These are phyloP conservation scores for Mollisia scopiformis DNA, from an alignment of 2,329 filamentous ascomycete genomes.

Conservation along the genomic window DNA sequence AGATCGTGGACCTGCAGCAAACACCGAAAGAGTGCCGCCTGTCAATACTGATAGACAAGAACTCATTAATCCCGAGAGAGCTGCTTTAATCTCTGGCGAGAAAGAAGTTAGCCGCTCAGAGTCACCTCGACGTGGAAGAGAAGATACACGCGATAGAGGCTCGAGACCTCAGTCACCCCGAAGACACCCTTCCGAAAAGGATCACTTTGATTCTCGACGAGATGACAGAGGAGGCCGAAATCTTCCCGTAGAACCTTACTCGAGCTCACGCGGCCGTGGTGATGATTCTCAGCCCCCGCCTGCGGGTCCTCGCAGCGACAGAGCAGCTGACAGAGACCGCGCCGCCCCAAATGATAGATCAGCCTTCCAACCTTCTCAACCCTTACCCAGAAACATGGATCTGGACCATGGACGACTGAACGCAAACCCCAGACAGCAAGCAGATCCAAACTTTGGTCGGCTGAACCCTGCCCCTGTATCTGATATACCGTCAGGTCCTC, in stretches of 20 bases:
- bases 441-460: constrained; percentile 66
- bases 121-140: constrained; percentile 35
- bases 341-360: constrained; percentile 41
- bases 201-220: constrained; percentile 36
- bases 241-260: constrained; percentile 22
- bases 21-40: constrained; percentile 28
- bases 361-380: constrained; percentile 42
- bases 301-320: constrained; percentile 39
- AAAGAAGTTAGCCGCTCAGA: constrained; percentile 31
- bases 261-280: constrained; percentile 23
- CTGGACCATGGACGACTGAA: constrained; percentile 52
- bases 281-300: constrained; percentile 34
- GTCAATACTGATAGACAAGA: constrained; percentile 35
- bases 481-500: constrained; percentile 58
- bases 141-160: constrained; percentile 32
- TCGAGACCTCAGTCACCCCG: constrained; percentile 54
- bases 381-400: constrained; percentile 44
- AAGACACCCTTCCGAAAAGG: constrained; percentile 43
- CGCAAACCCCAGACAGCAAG: constrained; percentile 41
- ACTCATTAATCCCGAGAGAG: constrained; percentile 37
- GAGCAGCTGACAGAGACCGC: constrained; percentile 52
- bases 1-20: constrained; percentile 28
- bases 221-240: constrained; percentile 33
- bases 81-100: constrained; percentile 35
- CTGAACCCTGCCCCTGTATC: constrained; percentile 51